Base-by-base conservation (phyloP, 768 basidiomycete genomes). In the Solioccasus polychromus region DNA sequence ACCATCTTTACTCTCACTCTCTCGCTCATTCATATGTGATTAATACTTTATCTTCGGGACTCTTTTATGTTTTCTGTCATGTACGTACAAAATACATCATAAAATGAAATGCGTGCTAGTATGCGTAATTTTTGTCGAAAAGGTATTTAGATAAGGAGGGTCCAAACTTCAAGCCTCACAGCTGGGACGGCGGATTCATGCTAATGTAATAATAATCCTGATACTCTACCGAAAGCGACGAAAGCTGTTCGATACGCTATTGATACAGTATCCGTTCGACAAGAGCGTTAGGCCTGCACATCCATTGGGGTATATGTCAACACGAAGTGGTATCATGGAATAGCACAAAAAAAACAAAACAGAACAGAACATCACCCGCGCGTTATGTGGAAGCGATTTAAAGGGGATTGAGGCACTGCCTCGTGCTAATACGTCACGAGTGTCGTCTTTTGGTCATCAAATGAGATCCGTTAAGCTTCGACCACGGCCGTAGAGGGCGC, bases 1-100 rank as follows among this genome's bases (percentile, higher is more conserved):
- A 28, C 26, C 39, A 31, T 25, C 23, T 24, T 36, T n/a, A 1
- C 25, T 32, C 29, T 36, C 18, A 1, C 25, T 32, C 17, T 5
- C 47, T 25, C 55, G 20, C 34, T 58, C 55, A 22, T 58, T 53
- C 17, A 26, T 19, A 24, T 36, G 40, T 34, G 29, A 31, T 45
- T 50, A 39, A 35, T 50, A 45, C 36, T 19, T 50, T 37, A 44
- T 44, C 42, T 39, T 32, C 17, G 22, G 15, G 29, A 30, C 18
- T 26, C 4, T 32, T 28, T 31, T 30, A 8, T 28, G n/a, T 36
- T 18, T 12, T 35, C 15, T 42, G 30, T 31, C 36, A 4, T 53
- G 51, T 48, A 53, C 35, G 51, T 48, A 53, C 35, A 28, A 35
- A 48, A 30, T 45, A 36, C 32, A 11, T 26, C 36, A 20, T 36